Conservation (phyloP, 2,329 filamentous ascomycete species). For the Zymoseptoria tritici region DNA sequence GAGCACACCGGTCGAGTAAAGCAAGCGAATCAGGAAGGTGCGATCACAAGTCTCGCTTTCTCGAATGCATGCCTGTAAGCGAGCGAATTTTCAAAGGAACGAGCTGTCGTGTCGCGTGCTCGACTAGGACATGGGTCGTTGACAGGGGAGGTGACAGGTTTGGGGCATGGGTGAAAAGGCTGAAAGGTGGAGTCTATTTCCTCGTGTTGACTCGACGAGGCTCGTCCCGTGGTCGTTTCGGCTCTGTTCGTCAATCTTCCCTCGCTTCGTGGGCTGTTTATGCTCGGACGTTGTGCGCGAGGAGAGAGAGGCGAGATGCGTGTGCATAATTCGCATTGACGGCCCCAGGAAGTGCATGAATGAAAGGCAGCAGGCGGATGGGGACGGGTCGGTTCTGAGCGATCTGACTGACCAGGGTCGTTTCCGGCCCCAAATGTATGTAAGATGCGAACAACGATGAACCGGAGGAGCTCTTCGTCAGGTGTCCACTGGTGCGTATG, state of each 20-base stretch:
- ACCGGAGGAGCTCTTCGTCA: background rate
- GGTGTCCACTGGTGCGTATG: background rate
- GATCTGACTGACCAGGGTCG: background rate
- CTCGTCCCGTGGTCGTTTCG: background rate
- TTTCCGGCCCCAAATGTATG: background rate
- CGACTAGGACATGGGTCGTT: constrained; percentile 2
- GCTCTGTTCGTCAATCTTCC: background rate
- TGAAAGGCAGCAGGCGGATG: background rate
- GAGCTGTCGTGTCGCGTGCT: background rate
- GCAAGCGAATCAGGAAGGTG: background rate
- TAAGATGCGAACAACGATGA: background rate
- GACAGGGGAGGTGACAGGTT: constrained; percentile 21
- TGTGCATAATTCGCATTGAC: background rate
- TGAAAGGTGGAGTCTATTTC: background rate
- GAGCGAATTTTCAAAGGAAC: background rate
- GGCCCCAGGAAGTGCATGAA: background rate
- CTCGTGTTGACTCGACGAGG: background rate
- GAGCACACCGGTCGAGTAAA: background rate
- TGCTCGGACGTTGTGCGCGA: background rate
- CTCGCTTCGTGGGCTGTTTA: background rate
- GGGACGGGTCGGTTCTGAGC: background rate
- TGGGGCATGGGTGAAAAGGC: constrained; percentile 5
- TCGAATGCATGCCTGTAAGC: background rate
- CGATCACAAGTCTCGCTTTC: background rate
- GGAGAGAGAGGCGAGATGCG: background rate